Evolutionary conservation across 208 protist species (phyloP).

Genomic region (Leishmania major): DNA sequence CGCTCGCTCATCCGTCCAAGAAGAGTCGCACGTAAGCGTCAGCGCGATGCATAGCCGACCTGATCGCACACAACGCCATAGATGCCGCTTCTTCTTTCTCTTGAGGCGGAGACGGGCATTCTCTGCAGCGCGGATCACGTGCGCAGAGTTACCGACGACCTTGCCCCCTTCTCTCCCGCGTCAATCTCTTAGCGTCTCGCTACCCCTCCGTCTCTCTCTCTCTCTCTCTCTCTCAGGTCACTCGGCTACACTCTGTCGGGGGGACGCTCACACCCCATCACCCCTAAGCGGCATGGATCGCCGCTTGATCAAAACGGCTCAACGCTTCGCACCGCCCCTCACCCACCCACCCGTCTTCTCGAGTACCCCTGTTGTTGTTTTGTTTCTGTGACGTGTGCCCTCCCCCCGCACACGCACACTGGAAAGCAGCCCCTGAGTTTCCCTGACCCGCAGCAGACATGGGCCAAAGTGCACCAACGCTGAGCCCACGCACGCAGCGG

Average conservation of each 20-base stretch:
- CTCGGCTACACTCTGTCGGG: background rate
- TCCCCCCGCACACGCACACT: background rate
- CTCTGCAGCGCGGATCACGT: background rate
- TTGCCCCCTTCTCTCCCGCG: background rate
- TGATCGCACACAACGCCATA: background rate
- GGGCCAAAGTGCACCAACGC: conserved; percentile 10
- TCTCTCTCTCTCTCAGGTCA: background rate
- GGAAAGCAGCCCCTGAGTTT: background rate
- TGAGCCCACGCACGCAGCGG: background rate
- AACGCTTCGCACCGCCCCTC: background rate
- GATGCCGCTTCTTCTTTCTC: background rate
- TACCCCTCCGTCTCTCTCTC: background rate
- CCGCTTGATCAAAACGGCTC: background rate
- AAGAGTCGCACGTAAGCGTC: background rate
- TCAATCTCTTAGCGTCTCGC: background rate
- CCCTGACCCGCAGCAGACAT: background rate
- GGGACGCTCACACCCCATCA: background rate
- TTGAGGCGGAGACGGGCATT: too few relatives aligned
- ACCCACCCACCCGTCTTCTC: background rate
- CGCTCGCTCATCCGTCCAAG: background rate
- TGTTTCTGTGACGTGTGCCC: background rate
- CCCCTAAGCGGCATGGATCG: background rate
- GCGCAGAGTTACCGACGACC: background rate
- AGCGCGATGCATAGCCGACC: background rate
- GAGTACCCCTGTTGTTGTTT: background rate